A percentile compares a stretch with the other conserved stretches of the same genome.
Conservation (phyloP, 2,329 filamentous ascomycete species). For the Scortechinia acanthostroma region DNA sequence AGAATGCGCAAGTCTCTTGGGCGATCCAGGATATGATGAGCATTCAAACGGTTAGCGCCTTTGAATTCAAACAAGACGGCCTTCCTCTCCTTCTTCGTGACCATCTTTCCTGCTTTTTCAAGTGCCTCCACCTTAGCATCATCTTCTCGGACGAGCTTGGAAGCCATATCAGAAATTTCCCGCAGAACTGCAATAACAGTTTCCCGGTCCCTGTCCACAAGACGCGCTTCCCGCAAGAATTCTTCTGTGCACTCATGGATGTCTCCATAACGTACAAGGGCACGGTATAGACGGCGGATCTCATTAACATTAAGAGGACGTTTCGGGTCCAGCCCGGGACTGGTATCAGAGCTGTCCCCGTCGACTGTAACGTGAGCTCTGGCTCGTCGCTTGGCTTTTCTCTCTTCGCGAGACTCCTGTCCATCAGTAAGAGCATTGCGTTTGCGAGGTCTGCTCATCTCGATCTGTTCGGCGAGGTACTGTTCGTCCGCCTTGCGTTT, state of each 20-base stretch:
- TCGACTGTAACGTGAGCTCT: constrained; percentile 57
- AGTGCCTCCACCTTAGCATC: constrained; percentile 73
- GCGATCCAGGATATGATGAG: constrained; percentile 86
- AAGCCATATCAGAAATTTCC: constrained; percentile 58
- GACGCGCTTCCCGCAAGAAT: constrained; percentile 77
- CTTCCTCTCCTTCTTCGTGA: constrained; percentile 97
- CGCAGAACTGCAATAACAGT: constrained; percentile 70
- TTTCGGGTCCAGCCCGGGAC: constrained; percentile 75
- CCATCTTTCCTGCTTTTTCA: constrained; percentile 70
- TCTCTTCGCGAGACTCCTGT: constrained; percentile 45
- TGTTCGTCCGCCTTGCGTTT: constrained; percentile 76
- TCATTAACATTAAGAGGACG: constrained; percentile 90
- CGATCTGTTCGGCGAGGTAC: constrained; percentile 74
- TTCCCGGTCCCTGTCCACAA: constrained; percentile 75
- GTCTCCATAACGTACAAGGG: constrained; percentile 84
- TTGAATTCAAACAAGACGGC: constrained; percentile 91
- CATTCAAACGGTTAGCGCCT: constrained; percentile 89
- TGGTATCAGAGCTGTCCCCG: constrained; percentile 69
- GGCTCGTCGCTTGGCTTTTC: constrained; percentile 40
- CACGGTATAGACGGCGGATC: constrained; percentile 81
- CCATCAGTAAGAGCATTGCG: constrained; percentile 28
- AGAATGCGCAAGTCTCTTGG: constrained; percentile 83
- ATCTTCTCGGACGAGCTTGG: constrained; percentile 56
- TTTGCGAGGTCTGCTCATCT: constrained; percentile 72
- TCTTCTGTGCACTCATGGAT: constrained; percentile 84